A percentile compares a stretch with the other conserved stretches of the same genome.
These are phyloP conservation scores for Pythium myriotylum DNA, from an alignment of 352 stramenopile species.

Conservation along the genomic window DNA sequence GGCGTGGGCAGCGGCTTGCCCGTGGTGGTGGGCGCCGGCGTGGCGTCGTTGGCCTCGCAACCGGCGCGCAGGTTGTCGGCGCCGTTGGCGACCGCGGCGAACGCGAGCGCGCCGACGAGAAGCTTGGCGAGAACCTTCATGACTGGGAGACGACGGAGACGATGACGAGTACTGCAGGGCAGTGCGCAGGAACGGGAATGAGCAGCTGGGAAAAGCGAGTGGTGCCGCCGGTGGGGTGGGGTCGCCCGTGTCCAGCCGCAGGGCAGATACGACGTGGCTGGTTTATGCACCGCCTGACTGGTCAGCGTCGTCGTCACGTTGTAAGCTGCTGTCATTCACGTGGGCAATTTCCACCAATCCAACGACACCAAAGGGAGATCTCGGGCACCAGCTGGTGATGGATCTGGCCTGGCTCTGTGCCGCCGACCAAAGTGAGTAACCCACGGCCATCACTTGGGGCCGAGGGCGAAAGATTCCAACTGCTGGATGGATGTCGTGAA, in stretches of 20 bases:
- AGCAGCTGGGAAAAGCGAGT: too few species aligned
- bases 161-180: constrained; percentile 4
- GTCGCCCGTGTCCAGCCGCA: neutral
- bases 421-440: neutral
- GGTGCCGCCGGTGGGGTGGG: neutral
- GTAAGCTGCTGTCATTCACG: neutral
- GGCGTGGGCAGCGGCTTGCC: constrained; percentile 12
- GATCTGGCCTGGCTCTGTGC: neutral
- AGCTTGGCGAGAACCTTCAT: constrained; percentile 32
- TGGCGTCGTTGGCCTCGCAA: constrained; percentile 15
- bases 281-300: neutral
- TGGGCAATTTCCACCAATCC: neutral
- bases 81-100: constrained; percentile 20
- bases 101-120: constrained; percentile 23
- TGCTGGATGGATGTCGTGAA: neutral
- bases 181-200: constrained; percentile 17
- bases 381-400: neutral
- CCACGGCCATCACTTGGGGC: neutral
- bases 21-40: constrained; percentile 17
- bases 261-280: too few species aligned
- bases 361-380: neutral
- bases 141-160: neutral
- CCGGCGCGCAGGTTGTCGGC: constrained; percentile 7
- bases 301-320: constrained; percentile 13
- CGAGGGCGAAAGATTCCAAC: constrained; percentile 3